Percentiles rank a stretch among this genome's conserved stretches.
Evolutionary conservation across 2,329 filamentous ascomycete genomes (phyloP).

Genomic region (Lasiodiplodia sp.): DNA sequence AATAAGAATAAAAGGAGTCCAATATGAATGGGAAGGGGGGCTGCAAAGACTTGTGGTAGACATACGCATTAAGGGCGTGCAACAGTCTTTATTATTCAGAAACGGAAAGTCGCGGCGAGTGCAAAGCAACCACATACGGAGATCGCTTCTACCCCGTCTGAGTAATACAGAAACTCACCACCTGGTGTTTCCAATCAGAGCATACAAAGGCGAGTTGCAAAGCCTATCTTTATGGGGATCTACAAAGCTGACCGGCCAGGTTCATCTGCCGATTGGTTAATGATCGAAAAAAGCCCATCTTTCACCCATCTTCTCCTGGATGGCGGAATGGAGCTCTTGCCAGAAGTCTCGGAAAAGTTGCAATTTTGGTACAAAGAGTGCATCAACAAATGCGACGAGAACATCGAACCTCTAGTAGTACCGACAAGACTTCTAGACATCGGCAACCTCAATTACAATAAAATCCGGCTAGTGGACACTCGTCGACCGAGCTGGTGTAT

Average conservation of each 20-base stretch:
- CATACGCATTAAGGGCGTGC: no score
- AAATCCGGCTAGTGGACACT: no score
- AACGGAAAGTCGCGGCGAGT: no score
- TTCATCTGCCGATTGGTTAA: background rate
- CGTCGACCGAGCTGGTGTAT: no score
- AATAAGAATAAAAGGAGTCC: background rate
- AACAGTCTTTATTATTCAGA: no score
- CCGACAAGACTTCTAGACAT: conserved; percentile 16
- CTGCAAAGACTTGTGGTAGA: no score
- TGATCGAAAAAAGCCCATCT: background rate
- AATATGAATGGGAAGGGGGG: no score
- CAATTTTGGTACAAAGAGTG: background rate
- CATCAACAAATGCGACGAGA: background rate
- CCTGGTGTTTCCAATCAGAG: background rate
- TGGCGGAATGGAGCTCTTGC: background rate
- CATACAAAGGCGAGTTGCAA: background rate
- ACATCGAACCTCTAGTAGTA: no score
- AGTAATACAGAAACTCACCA: no score
- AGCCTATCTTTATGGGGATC: background rate
- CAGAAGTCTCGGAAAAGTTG: background rate
- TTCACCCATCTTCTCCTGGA: background rate
- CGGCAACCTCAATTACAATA: background rate
- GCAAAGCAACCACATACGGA: no score
- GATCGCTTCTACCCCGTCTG: no score
- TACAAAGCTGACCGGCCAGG: background rate